Conservation (phyloP, 345 rosid species). For the Eucalyptus rudis region DNA sequence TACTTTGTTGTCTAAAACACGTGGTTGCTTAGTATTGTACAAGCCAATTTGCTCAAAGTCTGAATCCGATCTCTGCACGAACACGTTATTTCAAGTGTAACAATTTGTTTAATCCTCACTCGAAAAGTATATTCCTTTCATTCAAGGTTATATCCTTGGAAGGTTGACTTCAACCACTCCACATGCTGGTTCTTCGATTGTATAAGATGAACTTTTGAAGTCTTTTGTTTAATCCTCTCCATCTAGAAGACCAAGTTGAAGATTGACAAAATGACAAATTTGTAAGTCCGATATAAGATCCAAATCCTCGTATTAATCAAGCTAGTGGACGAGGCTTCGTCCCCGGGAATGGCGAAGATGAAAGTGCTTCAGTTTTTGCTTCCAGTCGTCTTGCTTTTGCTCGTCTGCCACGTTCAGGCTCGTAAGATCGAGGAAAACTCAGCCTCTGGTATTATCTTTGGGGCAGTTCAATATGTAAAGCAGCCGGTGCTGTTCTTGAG, state of each 20-base stretch:
- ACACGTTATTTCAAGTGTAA: not conserved
- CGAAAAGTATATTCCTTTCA: not conserved
- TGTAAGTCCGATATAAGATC: not conserved
- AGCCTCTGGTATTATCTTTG: not conserved
- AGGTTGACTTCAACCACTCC: not conserved
- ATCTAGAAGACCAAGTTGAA: not conserved
- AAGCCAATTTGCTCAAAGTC: not conserved
- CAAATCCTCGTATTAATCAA: not conserved
- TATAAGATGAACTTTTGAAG: not conserved
- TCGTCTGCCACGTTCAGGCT: not conserved
- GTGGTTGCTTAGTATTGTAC: not conserved
- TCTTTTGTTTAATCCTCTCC: not conserved
- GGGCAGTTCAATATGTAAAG: not conserved
- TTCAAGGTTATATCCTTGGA: not conserved
- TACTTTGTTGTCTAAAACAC: not conserved
- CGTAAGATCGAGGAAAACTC: not conserved
- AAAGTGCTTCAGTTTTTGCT: not conserved
- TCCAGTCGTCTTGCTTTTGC: not conserved
- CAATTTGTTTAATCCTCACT: not conserved
- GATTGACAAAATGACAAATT: not conserved
- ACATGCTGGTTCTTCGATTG: not conserved
- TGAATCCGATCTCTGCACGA: not conserved
- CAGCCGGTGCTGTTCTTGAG: not conserved
- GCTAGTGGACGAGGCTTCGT: not conserved
- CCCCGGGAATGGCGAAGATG: not conserved